Evolutionary conservation across 495 filamentous ascomycete species (phyloP).

Genomic region (Elasticomyces elasticus): DNA sequence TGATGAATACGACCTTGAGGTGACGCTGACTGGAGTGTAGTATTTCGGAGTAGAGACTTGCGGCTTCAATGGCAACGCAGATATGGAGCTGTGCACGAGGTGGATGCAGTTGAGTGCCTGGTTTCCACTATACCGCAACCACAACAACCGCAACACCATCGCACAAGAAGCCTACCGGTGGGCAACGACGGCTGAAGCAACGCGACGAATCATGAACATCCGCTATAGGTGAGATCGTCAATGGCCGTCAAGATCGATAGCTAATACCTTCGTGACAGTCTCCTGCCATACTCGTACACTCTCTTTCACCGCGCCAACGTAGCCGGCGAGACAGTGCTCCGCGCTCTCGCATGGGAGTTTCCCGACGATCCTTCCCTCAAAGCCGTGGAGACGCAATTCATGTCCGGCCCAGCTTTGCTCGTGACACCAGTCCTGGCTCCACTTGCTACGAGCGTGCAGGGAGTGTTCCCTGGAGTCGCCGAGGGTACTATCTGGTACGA

Average conservation of each 20-base stretch:
- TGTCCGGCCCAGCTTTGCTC: constrained; percentile 18
- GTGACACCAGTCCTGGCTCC: constrained; percentile 19
- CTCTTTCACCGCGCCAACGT: constrained; percentile 18
- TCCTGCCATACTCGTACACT: constrained; percentile 23
- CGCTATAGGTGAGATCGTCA: no score
- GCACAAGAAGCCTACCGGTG: constrained; percentile 24
- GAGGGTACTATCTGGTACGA: constrained; percentile 22
- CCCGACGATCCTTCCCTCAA: constrained; percentile 18
- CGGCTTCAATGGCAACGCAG: constrained; percentile 22
- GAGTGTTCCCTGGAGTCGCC: constrained; percentile 21
- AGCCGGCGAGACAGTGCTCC: constrained; percentile 18
- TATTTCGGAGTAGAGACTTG: constrained; percentile 23
- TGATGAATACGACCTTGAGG: neutral
- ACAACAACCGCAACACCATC: constrained; percentile 21
- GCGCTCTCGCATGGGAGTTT: constrained; percentile 22
- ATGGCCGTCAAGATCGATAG: no score
- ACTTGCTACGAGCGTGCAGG: constrained; percentile 14
- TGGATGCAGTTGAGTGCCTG: constrained; percentile 23
- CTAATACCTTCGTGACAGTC: no score
- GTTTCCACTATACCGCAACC: constrained; percentile 24
- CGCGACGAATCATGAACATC: constrained; percentile 21
- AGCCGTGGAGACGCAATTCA: constrained; percentile 21
- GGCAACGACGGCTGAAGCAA: constrained; percentile 18
- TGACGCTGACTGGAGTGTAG: neutral
- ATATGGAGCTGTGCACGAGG: constrained; percentile 22